Evolutionary conservation across 495 filamentous ascomycete species (phyloP).

Genomic region (Thermochaetoides thermophila): DNA sequence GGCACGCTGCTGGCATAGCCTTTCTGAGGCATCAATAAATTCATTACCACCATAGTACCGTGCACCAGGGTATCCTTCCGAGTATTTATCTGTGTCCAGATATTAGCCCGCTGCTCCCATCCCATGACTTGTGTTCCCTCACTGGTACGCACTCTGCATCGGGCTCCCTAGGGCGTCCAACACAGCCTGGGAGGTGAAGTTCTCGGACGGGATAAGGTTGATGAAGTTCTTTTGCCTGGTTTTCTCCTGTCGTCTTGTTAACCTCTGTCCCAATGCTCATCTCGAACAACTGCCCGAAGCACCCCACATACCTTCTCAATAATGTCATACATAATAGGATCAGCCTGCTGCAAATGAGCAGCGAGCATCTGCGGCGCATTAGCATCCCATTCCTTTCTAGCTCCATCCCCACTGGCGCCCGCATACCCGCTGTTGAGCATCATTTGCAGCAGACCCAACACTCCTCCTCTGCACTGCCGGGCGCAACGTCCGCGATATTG

Average conservation of each 20-base stretch:
- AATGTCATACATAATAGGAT: constrained; percentile 74
- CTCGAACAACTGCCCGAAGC: not conserved
- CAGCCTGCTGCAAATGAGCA: constrained; percentile 63
- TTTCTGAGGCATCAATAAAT: constrained; percentile 81
- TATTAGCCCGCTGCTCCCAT: too few relatives aligned
- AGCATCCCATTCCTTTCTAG: not conserved
- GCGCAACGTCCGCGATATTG: too few relatives aligned
- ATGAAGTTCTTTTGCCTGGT: constrained; percentile 90
- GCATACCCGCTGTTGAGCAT: constrained; percentile 51
- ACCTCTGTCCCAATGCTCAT: too few relatives aligned
- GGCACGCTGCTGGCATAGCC: constrained; percentile 77
- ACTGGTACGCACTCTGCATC: constrained; percentile 90
- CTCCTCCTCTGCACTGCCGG: too few relatives aligned
- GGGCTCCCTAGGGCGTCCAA: constrained; percentile 92
- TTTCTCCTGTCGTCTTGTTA: too few relatives aligned
- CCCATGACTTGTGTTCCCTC: too few relatives aligned
- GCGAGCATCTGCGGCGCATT: constrained; percentile 66
- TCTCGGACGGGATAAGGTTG: constrained; percentile 96
- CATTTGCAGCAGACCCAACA: constrained; percentile 35
- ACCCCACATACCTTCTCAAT: constrained; percentile 59
- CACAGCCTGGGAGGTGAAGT: constrained; percentile 95
- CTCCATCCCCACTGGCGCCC: not conserved
- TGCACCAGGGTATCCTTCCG: constrained; percentile 93
- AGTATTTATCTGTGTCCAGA: constrained; percentile 99
- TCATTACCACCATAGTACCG: constrained; percentile 97